Base-by-base conservation (phyloP, 2,329 filamentous ascomycete species). In the Colletotrichum destructivum region DNA sequence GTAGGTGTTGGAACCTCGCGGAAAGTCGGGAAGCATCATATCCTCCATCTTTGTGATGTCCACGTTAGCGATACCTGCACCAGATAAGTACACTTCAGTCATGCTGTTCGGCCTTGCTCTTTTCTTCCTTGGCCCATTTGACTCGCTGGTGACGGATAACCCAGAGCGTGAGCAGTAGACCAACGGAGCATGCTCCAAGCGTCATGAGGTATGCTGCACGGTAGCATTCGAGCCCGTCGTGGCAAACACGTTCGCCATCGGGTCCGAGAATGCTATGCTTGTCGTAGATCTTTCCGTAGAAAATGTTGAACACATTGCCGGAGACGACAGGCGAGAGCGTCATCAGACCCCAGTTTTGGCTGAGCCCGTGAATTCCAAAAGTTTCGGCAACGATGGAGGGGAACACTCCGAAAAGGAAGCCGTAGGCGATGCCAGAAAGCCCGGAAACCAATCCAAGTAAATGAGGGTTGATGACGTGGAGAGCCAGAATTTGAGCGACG, bases 281-380 rank as follows among this genome's bases (percentile, higher is more conserved):
- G 79, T 99, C 96, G 76, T 94, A 97, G 0, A 98, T 91, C 18
- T 81, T 83, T 60, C 96, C 96, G 79, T 98, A 99, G 69, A 96
- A 90, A 1, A 98, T 83, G 79, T 98, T 99, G 87, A 97, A 98
- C 26, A 98, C 81, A 77, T 98, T 97, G 61, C 94, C 95, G 11
- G 92, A 95, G 38, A 98, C 82, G 3, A 98, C 94, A 0, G 96
- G 95, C 3, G 94, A 92, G 59, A 98, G 85, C 0, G 94, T 98
- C 91, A 99, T 97, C 76, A 93, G 92, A 16, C 96, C 96, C 96
- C 96, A 99, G 78, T 98, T 99, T 79, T 98, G 94, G 66, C 93
- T 95, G 57, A 99, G 86, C 1, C 95, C 96, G 72, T 92, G 89
- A 35, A 98, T 93, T 9, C 96, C 96, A 80, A 99, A 99, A 0